Evolutionary conservation across 106 monocot species (phyloP).

Genomic region (Ottelia alismoides): DNA sequence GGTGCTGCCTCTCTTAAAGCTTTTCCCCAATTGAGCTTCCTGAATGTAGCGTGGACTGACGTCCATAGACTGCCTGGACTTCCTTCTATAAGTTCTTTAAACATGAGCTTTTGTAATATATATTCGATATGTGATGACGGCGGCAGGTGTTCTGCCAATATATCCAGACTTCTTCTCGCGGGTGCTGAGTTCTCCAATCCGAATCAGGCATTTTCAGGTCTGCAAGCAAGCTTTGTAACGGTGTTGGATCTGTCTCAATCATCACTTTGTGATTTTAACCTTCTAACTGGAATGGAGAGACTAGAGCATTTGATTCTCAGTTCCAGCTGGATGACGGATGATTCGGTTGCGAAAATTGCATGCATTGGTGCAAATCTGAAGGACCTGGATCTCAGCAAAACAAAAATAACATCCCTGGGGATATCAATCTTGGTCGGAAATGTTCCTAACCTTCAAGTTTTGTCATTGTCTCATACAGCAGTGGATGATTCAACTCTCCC

Average conservation of each 20-base stretch:
- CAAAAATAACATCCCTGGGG: slow-evolving; percentile 39
- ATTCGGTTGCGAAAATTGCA: slow-evolving; percentile 36
- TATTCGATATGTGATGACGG: slow-evolving; percentile 38
- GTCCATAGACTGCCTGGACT: slow-evolving; percentile 53
- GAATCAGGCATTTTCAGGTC: slow-evolving; percentile 24
- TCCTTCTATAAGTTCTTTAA: slow-evolving; percentile 44
- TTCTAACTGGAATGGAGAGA: slow-evolving; percentile 34
- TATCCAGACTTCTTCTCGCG: slow-evolving; percentile 40
- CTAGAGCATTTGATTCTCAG: slow-evolving; percentile 69
- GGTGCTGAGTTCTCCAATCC: slow-evolving; percentile 43
- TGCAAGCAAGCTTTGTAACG: slow-evolving; percentile 30
- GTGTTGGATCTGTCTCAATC: slow-evolving; percentile 66
- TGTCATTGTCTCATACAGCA: slow-evolving; percentile 55
- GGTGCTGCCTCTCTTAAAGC: slow-evolving; percentile 37
- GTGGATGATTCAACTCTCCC: slow-evolving; percentile 62
- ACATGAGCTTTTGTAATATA: slow-evolving; percentile 82
- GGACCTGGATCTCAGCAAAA: slow-evolving; percentile 50
- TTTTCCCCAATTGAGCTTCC: slow-evolving; percentile 46
- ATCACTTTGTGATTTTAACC: slow-evolving; percentile 24
- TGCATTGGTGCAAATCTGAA: slow-evolving; percentile 35
- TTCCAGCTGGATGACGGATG: slow-evolving; percentile 30
- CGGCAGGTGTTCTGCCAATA: slow-evolving; percentile 6
- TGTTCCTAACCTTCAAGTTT: slow-evolving; percentile 40
- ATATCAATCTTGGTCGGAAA: slow-evolving; percentile 31
- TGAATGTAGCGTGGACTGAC: slow-evolving; percentile 85